Evolutionary conservation across 2,329 filamentous ascomycete genomes (phyloP).

Genomic region (Simplicillium aogashimaense): DNA sequence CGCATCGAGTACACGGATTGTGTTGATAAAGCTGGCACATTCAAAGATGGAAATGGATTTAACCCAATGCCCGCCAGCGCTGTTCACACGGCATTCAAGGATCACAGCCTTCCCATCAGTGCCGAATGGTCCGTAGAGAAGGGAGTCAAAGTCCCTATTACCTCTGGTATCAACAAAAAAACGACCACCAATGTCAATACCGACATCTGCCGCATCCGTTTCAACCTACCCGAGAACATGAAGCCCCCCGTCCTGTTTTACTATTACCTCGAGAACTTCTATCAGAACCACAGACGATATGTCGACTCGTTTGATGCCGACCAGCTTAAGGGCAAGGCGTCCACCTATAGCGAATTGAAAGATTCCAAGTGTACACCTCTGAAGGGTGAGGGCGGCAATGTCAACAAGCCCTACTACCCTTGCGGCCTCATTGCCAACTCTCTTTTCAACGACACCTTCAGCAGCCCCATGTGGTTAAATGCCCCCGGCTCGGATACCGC

Average conservation of each 20-base stretch:
- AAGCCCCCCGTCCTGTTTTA: conserved; percentile 80
- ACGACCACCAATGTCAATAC: conserved; percentile 16
- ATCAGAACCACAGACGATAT: conserved; percentile 96
- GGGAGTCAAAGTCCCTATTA: conserved; percentile 29
- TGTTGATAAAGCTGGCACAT: conserved; percentile 39
- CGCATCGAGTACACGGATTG: conserved; percentile 86
- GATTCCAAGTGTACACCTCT: conserved; percentile 69
- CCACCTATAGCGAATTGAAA: conserved; percentile 50
- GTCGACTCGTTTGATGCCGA: conserved; percentile 79
- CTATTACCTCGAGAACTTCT: conserved; percentile 95
- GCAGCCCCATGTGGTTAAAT: conserved; percentile 52
- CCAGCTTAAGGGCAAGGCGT: conserved; percentile 65
- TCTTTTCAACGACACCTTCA: conserved; percentile 88
- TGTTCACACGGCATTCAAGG: conserved; percentile 65
- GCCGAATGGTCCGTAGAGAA: conserved; percentile 32
- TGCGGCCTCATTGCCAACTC: conserved; percentile 97
- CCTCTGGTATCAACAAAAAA: conserved; percentile 17
- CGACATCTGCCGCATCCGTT: conserved; percentile 62
- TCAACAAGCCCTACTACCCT: conserved; percentile 73
- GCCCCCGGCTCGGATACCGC: conserved; percentile 18
- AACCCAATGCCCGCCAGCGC: conserved; percentile 43
- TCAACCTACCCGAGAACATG: conserved; percentile 71
- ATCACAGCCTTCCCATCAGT: conserved; percentile 26
- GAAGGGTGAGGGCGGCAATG: conserved; percentile 31
- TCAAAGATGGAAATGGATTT: conserved; percentile 23